Conservation (phyloP, 2,329 filamentous ascomycete species). For the Fusarium proliferatum region DNA sequence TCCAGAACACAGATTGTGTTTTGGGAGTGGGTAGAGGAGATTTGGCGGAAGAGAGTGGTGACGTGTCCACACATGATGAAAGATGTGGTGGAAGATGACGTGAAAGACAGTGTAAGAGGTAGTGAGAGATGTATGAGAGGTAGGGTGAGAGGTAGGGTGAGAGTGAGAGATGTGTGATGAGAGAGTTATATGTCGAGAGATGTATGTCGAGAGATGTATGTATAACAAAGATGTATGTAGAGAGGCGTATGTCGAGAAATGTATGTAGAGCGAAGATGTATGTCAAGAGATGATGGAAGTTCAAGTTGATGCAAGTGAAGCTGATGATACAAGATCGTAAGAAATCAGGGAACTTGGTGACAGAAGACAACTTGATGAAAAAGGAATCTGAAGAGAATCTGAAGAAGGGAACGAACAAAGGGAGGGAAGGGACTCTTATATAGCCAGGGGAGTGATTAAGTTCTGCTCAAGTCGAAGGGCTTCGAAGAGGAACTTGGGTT, state of each 20-base stretch:
- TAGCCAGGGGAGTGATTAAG: background rate
- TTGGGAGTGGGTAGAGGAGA: background rate
- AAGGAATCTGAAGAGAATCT: background rate
- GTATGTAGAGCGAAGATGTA: background rate
- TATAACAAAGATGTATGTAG: background rate
- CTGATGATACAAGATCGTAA: background rate
- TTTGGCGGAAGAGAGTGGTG: background rate
- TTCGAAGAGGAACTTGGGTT: background rate
- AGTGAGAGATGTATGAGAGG: too few species aligned
- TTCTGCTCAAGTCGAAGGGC: background rate
- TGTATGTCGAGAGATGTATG: background rate
- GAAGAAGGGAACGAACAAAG: too few species aligned
- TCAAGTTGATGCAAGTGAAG: background rate
- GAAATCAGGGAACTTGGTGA: background rate
- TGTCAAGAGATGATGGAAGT: background rate
- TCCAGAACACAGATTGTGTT: background rate
- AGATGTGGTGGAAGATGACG: background rate
- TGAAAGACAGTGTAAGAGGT: background rate
- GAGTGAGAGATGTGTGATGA: background rate
- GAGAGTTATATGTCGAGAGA: background rate
- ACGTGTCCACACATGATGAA: background rate
- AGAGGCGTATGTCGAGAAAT: background rate
- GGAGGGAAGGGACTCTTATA: background rate
- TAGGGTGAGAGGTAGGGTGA: too few species aligned
- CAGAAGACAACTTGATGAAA: background rate